phyloP scores from a whole-genome alignment of 768 basidiomycete species.

The Auricularia auricula-judae region DNA sequence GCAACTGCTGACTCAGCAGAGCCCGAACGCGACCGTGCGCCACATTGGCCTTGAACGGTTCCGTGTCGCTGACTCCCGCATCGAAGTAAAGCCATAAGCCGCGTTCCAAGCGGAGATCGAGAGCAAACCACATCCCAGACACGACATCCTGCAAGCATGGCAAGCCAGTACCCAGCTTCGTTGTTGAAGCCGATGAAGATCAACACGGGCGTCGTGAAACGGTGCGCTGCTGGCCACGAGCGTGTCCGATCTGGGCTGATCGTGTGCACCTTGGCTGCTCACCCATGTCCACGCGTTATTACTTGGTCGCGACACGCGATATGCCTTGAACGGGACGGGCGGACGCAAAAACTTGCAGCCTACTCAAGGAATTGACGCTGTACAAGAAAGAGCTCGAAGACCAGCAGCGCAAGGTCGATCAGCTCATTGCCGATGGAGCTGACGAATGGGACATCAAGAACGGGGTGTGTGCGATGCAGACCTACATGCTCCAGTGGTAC shows the following conservation, averaged over 20 bases:
- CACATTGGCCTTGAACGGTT: no score
- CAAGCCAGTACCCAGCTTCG: neutral
- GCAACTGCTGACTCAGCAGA: no score
- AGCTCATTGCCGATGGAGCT: slow-evolving; percentile 41
- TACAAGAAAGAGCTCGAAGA: slow-evolving; percentile 59
- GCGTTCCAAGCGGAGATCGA: no score
- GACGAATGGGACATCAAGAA: slow-evolving; percentile 75
- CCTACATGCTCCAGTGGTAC: slow-evolving; percentile 8
- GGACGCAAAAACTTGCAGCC: slow-evolving; percentile 23
- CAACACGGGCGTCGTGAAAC: slow-evolving; percentile 53
- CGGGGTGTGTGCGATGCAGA: slow-evolving; percentile 29
- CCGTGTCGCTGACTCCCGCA: no score
- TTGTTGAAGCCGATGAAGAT: slow-evolving; percentile 58
- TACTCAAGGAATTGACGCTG: slow-evolving; percentile 54
- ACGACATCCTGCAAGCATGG: no score
- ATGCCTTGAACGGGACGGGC: neutral
- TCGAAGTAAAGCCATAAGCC: no score
- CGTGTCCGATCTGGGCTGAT: neutral
- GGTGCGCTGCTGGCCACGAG: slow-evolving; percentile 31
- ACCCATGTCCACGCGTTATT: neutral
- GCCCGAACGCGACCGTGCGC: no score
- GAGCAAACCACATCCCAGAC: no score
- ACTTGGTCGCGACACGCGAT: neutral
- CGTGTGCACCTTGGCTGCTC: neutral
- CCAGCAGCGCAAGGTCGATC: slow-evolving; percentile 47